These are phyloP conservation scores for Metschnikowia aberdeeniae DNA, from an alignment of 805 yeast genomes.

Conservation along the genomic window DNA sequence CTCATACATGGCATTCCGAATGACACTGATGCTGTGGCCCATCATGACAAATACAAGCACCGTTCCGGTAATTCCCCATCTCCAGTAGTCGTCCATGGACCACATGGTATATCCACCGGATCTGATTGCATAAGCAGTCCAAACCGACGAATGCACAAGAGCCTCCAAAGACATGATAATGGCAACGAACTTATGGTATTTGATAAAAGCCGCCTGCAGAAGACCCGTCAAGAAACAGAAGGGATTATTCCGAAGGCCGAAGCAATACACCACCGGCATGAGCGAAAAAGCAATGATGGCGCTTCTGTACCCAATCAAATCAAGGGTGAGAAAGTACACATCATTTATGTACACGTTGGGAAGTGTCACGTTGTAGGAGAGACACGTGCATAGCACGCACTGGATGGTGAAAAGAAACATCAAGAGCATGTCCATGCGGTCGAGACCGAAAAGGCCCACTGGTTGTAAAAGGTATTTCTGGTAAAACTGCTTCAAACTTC, in stretches of 20 bases:
- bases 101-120: constrained; percentile 14
- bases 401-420: constrained; percentile 10
- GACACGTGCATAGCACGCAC: constrained; percentile 12
- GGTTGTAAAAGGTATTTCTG: constrained; percentile 11
- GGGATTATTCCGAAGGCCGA: constrained; percentile 19
- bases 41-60: constrained; percentile 13
- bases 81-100: constrained; percentile 16
- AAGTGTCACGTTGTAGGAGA: constrained; percentile 16
- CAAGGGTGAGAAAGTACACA: constrained; percentile 16
- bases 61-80: constrained; percentile 18
- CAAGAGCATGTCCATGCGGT: constrained; percentile 11
- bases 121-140: constrained; percentile 16
- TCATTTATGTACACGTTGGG: constrained; percentile 15
- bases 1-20: constrained; percentile 15
- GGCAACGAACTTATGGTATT: constrained; percentile 16
- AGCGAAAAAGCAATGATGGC: constrained; percentile 17
- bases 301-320: constrained; percentile 17
- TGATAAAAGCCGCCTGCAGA: constrained; percentile 14
- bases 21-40: constrained; percentile 13
- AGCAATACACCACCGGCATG: constrained; percentile 16
- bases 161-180: constrained; percentile 16
- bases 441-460: constrained; percentile 7
- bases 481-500: constrained; percentile 5
- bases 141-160: constrained; percentile 14
- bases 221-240: constrained; percentile 17